Base-by-base conservation (phyloP, 2,329 filamentous ascomycete species). In the Amesomyces nigricolor region DNA sequence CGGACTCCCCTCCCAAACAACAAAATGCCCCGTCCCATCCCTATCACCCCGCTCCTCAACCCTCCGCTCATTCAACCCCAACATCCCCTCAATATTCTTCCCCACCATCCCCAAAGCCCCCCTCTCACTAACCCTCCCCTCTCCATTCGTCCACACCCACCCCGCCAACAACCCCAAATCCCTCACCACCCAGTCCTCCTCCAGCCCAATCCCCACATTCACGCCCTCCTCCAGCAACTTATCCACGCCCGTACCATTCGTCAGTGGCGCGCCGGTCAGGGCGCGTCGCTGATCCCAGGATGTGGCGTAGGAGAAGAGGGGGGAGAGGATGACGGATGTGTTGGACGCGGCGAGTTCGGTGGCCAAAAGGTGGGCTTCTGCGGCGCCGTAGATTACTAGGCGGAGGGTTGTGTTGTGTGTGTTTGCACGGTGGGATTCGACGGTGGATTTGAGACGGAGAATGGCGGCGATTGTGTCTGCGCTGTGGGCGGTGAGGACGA, bases 1-100 rank as follows among this genome's bases (percentile, higher is more conserved):
- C 17, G 85, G 85, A 61, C 73, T 82, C 0, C 83, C 83, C 65
- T 87, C 83, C 51, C 76, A 82, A 5, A 87, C 73, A 3, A 85
- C 74, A 69, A 86, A 87, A 59, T 86, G 78, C 0, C 72, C 61
- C 37, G 2, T 26, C 22, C 3, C 17, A 19, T 19, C 17, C 17
- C 17, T 19, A 19, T 2, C 17, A 19, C 17, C 17, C 17, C 17
- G 17, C 17, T 61, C 63, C 60, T 32, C 58, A 38, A 67, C 57
- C 6, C 66, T 57, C 0, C 55, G 59, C 53, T 67, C 63, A 40
- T 73, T 62, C 1, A 80, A 61, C 0, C 82, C 82, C 11, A 87
- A 67, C 10, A 87, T 75, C 58, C 76, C 74, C 63, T 80, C 80
- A 3, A 86, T 69, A 59, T 83, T 85, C 11, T 63, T 67, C 22